Percentiles rank a stretch among this genome's conserved stretches.
These are phyloP conservation scores for Psilocybe subaeruginosa DNA, from an alignment of 768 basidiomycete species.

Conservation along the genomic window DNA sequence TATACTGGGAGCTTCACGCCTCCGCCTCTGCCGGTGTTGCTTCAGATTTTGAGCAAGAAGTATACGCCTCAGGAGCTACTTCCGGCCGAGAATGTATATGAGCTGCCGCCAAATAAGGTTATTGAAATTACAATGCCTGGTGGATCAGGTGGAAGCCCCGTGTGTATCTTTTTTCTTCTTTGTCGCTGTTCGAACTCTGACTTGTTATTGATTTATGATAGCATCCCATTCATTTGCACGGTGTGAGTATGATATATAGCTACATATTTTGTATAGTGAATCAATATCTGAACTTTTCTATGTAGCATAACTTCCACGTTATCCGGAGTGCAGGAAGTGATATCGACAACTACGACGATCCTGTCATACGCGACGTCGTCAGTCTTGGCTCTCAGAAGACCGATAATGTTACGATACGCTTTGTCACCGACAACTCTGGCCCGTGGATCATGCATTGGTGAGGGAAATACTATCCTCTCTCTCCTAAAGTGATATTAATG, in stretches of 20 bases:
- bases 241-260: constrained; percentile 31
- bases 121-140: constrained; percentile 52
- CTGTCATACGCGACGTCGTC: constrained; percentile 61
- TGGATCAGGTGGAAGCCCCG: constrained; percentile 29
- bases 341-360: constrained; percentile 51
- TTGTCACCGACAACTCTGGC: constrained; percentile 70
- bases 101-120: constrained; percentile 46
- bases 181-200: neutral
- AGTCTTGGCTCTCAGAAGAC: constrained; percentile 34
- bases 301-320: constrained; percentile 27
- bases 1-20: constrained; percentile 19
- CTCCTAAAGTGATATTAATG: neutral
- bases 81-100: constrained; percentile 42
- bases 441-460: constrained; percentile 57
- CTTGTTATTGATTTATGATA: neutral
- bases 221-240: constrained; percentile 54
- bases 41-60: constrained; percentile 53
- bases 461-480: constrained; percentile 1
- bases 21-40: constrained; percentile 46
- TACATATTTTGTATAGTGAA: too few relatives aligned
- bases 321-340: constrained; percentile 42
- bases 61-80: constrained; percentile 41
- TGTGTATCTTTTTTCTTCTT: constrained; percentile 7
- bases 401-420: constrained; percentile 59
- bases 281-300: neutral